Conservation (phyloP, 1,284 basidiomycete genomes). For the Cutaneotrichosporon sp. region DNA sequence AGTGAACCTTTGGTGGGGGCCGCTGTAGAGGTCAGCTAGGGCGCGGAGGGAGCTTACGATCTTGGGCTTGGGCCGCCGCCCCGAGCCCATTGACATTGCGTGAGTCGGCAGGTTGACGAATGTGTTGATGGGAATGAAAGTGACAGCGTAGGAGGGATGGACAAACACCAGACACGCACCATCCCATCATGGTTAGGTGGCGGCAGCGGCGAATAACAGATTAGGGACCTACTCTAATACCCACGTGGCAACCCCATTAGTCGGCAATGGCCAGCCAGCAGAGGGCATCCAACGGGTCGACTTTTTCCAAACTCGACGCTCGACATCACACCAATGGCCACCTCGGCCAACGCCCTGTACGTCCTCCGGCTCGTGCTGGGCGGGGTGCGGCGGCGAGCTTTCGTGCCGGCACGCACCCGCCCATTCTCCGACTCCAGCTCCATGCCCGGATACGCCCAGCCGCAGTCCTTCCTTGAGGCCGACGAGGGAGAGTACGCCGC, state of each 20-base stretch:
- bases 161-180: constrained; percentile 3
- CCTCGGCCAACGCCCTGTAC: constrained; percentile 25
- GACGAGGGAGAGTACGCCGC: constrained; percentile 35
- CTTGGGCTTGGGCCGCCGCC: constrained; percentile 46
- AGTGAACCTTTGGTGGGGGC: constrained; percentile 45
- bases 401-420: constrained; percentile 12
- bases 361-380: constrained; percentile 27
- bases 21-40: constrained; percentile 31
- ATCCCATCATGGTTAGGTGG: not conserved
- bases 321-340: constrained; percentile 15
- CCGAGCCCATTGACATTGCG: constrained; percentile 44
- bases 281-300: not conserved
- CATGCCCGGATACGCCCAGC: not conserved
- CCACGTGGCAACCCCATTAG: not conserved
- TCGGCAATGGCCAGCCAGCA: not conserved
- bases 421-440: not conserved
- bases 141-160: not conserved
- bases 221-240: not conserved
- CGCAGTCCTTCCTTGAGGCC: constrained; percentile 36
- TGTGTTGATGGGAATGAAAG: not conserved
- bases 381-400: not conserved
- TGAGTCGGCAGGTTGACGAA: constrained; percentile 1
- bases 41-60: constrained; percentile 36
- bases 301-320: constrained; percentile 2
- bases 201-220: not conserved